Base-by-base conservation (phyloP, 2,329 filamentous ascomycete genomes). In the Beauveria sp. region DNA sequence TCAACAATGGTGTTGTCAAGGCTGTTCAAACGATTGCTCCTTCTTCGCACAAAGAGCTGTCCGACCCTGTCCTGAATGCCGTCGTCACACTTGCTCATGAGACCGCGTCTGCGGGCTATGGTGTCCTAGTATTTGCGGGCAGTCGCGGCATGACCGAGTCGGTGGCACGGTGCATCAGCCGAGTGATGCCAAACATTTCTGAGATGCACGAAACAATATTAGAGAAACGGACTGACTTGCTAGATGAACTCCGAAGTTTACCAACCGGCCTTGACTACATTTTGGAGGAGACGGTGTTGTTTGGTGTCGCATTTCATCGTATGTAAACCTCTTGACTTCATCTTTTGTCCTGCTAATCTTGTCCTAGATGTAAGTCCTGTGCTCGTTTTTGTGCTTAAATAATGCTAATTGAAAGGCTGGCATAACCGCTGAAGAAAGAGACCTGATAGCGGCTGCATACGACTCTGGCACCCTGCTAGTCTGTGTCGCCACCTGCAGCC, bases 241-340 rank as follows among this genome's bases (percentile, higher is more conserved):
- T 92, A 2, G 81, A 81, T 34, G 86, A 90, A 34, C 70, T 93
- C 61, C 81, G 84, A 60, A 89, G 84, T 67, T 78, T 90, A 4
- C 80, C 78, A 18, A 85, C 83, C 18, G 89, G 87, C 0, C 74
- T 91, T 22, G 89, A 93, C 69, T 78, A 82, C 1, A 78, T 79
- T 1, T 76, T 93, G 10, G 82, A 85, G 66, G 84, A 84, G 64
- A 89, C 86, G 0, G 76, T 92, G 2, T 75, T 82, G 0, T 78
- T 76, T 56, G 89, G 89, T 1, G 88, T 91, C 61, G 89, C 86
- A 16, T 92, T 91, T 71, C 89, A 93, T 71, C 86, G 85, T 86
- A 69, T 73, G 82, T 74, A 3, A 52, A 28, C 16, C 22, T 14
- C 47, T 43, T 4, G 16, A 28, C 9, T 12, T 14, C 3, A 9